Evolutionary conservation across 345 rosid genomes (phyloP).

Genomic region (Hibiscus syriacus): DNA sequence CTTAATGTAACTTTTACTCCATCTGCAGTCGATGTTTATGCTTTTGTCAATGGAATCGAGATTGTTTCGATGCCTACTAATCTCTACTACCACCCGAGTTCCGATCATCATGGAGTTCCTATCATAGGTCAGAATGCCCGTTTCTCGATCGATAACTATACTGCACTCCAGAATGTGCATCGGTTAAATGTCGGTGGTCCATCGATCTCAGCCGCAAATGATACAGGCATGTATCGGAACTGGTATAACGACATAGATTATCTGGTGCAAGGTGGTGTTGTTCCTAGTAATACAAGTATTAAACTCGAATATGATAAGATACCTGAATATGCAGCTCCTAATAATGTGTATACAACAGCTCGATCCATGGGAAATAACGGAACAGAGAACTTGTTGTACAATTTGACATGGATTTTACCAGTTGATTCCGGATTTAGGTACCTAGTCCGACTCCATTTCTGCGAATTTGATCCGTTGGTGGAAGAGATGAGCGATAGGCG

Average conservation of each 20-base stretch:
- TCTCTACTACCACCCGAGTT: not conserved
- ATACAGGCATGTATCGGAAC: conserved; percentile 1
- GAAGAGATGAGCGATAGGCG: not conserved
- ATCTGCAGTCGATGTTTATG: not conserved
- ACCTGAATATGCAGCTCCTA: conserved; percentile 26
- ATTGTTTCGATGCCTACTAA: not conserved
- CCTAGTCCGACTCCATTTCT: conserved; percentile 43
- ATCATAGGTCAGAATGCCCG: not conserved
- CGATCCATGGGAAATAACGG: conserved; percentile 21
- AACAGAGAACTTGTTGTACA: conserved; percentile 6
- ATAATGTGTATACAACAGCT: conserved; percentile 20
- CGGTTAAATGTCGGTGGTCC: not conserved
- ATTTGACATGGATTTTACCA: conserved; percentile 41
- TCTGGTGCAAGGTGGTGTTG: not conserved
- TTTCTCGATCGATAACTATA: not conserved
- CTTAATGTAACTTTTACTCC: conserved; percentile 7
- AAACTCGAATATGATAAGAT: not conserved
- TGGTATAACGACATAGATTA: not conserved
- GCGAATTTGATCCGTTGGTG: conserved; percentile 21
- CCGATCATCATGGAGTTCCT: not conserved
- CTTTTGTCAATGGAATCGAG: conserved; percentile 10
- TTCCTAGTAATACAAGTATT: not conserved
- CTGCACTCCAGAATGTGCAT: conserved; percentile 5
- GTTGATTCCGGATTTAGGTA: conserved; percentile 37
- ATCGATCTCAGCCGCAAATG: not conserved